phyloP scores from a whole-genome alignment of 495 filamentous ascomycete species.

The Parmelia sp. region DNA sequence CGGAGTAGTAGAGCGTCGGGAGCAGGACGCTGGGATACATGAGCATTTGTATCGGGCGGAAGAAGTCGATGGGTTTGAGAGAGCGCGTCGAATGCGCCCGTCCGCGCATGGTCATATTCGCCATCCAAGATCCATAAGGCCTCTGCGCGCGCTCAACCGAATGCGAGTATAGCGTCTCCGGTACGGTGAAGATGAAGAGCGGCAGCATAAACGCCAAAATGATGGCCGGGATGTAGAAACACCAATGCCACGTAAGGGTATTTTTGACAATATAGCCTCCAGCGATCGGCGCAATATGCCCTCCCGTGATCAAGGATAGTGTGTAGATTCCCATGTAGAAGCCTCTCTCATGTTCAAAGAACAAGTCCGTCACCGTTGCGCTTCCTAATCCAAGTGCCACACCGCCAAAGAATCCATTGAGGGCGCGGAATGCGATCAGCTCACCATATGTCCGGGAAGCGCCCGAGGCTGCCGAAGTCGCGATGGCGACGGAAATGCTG shows the following conservation, averaged over 20 bases:
- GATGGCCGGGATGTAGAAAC: conserved; percentile 29
- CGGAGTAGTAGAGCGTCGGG: conserved; percentile 27
- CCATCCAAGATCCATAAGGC: conserved; percentile 20
- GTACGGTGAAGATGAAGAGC: conserved; percentile 28
- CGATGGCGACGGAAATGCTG: conserved; percentile 32
- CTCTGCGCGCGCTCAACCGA: conserved; percentile 16
- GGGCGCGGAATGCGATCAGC: conserved; percentile 32
- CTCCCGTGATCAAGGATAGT: conserved; percentile 27
- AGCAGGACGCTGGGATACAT: conserved; percentile 27
- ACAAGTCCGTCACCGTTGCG: conserved; percentile 39
- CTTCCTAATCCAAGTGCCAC: conserved; percentile 33
- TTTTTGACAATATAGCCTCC: conserved; percentile 27
- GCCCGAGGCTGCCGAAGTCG: conserved; percentile 32
- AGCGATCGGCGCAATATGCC: conserved; percentile 28
- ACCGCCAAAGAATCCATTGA: conserved; percentile 37
- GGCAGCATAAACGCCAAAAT: conserved; percentile 21
- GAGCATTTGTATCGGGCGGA: conserved; percentile 29
- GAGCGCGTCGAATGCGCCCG: conserved; percentile 21
- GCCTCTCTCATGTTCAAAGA: conserved; percentile 39
- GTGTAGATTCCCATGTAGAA: conserved; percentile 30
- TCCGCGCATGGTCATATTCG: conserved; percentile 25
- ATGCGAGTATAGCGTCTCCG: conserved; percentile 31
- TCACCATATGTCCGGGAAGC: conserved; percentile 28
- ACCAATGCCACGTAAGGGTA: conserved; percentile 28
- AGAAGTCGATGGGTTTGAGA: conserved; percentile 25